Evolutionary conservation across 2,329 filamentous ascomycete species (phyloP).

Genomic region (Aureobasidium sp.): DNA sequence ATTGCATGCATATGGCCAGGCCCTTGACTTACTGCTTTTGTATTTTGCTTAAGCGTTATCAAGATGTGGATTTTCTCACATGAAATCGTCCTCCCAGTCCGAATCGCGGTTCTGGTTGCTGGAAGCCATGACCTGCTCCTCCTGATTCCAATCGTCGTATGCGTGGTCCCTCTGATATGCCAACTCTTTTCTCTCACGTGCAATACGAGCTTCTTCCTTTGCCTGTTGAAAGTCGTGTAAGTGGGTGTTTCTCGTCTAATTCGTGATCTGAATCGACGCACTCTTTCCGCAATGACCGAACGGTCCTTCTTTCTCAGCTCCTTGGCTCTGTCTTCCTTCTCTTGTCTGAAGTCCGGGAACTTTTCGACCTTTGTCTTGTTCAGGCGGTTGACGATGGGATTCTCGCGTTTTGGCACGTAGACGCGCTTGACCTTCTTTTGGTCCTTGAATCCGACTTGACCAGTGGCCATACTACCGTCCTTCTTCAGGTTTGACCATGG

Average conservation of each 20-base stretch:
- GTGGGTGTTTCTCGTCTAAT: not conserved
- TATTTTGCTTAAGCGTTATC: not conserved
- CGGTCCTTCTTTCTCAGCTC: conserved; percentile 66
- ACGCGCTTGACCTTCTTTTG: conserved; percentile 74
- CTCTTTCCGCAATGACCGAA: conserved; percentile 51
- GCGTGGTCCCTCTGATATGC: conserved; percentile 95
- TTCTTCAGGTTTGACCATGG: conserved; percentile 96
- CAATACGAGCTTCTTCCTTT: conserved; percentile 65
- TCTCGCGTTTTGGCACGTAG: conserved; percentile 72
- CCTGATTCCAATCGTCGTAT: conserved; percentile 84
- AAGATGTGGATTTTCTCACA: conserved; percentile 37
- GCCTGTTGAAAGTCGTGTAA: conserved; percentile 35
- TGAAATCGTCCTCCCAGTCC: conserved; percentile 85
- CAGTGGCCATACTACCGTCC: conserved; percentile 88
- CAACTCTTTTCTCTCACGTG: conserved; percentile 75
- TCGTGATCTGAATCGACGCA: conserved; percentile 28
- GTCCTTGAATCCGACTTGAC: conserved; percentile 93
- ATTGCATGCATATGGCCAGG: not conserved
- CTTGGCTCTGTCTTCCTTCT: conserved; percentile 68
- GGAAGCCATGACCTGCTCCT: conserved; percentile 65
- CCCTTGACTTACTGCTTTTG: not conserved
- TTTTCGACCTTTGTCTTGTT: conserved; percentile 94
- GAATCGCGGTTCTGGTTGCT: conserved; percentile 80
- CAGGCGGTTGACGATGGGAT: conserved; percentile 88
- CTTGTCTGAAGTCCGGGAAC: conserved; percentile 71